These are phyloP conservation scores for Hymenoscyphus linearis DNA, from an alignment of 2,329 filamentous ascomycete species.

Conservation along the genomic window DNA sequence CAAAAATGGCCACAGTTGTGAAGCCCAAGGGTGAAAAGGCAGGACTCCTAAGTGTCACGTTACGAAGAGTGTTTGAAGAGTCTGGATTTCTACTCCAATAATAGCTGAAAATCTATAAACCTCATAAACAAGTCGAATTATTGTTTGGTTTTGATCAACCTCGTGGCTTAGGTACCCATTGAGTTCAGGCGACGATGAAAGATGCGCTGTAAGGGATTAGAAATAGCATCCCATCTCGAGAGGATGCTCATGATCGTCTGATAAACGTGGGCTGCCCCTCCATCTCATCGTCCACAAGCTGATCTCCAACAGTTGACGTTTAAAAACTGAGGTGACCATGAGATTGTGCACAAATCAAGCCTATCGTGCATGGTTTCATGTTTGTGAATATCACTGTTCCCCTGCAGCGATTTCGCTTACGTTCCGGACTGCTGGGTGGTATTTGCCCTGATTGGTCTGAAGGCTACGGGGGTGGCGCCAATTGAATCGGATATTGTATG, in stretches of 20 bases:
- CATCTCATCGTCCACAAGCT: background rate
- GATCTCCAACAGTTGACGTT: background rate
- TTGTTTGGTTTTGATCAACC: background rate
- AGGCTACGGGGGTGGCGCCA: background rate
- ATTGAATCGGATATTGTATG: background rate
- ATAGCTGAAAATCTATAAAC: background rate
- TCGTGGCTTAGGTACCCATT: background rate
- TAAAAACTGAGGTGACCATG: background rate
- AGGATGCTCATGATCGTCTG: background rate
- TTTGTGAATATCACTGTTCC: background rate
- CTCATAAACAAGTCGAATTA: background rate
- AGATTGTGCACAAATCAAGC: background rate
- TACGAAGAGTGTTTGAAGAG: background rate
- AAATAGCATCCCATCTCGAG: background rate
- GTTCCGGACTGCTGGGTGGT: background rate
- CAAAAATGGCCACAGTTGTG: background rate
- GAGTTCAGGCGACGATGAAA: background rate
- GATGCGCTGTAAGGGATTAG: background rate
- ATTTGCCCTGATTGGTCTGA: background rate
- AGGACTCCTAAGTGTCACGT: background rate
- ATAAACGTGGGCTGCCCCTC: background rate
- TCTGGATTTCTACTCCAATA: background rate
- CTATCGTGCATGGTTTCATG: background rate
- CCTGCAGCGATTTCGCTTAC: background rate
- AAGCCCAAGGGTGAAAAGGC: background rate